Conservation (phyloP, 169 alveolate species). For the Theileria sp. region DNA sequence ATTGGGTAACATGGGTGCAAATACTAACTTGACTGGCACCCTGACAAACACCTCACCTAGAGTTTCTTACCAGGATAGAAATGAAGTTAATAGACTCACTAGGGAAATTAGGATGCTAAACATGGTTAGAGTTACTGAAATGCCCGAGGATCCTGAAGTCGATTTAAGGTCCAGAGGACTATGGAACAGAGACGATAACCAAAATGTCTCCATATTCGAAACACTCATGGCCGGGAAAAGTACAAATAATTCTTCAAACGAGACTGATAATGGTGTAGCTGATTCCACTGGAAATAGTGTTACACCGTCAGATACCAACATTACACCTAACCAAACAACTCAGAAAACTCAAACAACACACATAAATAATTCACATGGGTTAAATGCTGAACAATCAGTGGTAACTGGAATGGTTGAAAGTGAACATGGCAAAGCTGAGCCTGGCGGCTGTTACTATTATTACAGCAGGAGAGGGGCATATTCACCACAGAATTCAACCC, state of each 20-base stretch:
- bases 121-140: slow-evolving; percentile 18
- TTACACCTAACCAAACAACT: neutral
- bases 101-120: slow-evolving; percentile 15
- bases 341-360: neutral
- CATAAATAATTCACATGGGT: neutral
- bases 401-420: neutral
- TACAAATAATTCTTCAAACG: neutral
- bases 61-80: slow-evolving; percentile 11
- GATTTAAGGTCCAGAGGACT: neutral
- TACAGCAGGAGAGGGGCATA: slow-evolving; percentile 53
- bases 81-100: neutral
- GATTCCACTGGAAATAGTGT: neutral
- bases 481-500: slow-evolving; percentile 31
- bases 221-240: neutral
- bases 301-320: neutral
- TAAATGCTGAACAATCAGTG: neutral
- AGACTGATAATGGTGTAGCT: neutral
- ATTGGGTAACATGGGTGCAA: slow-evolving; percentile 12
- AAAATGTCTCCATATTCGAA: slow-evolving; percentile 8
- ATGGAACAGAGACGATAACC: slow-evolving; percentile 4
- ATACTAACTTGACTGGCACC: slow-evolving; percentile 3
- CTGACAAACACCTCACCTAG: neutral
- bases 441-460: slow-evolving; percentile 40
- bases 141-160: slow-evolving; percentile 15
- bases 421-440: neutral